Conservation (phyloP, 805 yeast genomes). For the Cyberlindnera nakhonratchasimensis region DNA sequence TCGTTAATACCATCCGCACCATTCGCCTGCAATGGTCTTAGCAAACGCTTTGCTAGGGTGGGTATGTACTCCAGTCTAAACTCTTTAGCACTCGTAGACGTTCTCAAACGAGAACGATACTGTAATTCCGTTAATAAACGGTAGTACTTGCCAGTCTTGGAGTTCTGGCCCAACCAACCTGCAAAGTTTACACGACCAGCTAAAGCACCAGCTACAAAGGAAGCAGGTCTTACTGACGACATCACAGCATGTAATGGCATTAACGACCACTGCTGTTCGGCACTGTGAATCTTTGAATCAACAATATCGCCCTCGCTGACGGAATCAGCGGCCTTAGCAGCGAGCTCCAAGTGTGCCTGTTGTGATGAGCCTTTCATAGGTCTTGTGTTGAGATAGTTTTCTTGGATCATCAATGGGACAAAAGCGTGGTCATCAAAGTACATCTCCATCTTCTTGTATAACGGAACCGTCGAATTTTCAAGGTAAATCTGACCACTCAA, state of each 20-base stretch:
- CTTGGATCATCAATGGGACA: constrained; percentile 94
- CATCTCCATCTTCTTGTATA: constrained; percentile 81
- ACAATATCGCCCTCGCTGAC: constrained; percentile 83
- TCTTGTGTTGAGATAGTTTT: constrained; percentile 71
- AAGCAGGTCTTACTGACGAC: constrained; percentile 81
- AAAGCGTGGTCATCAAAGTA: constrained; percentile 94
- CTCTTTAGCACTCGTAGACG: constrained; percentile 72
- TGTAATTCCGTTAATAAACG: constrained; percentile 84
- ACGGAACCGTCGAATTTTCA: constrained; percentile 45
- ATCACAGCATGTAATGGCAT: constrained; percentile 87
- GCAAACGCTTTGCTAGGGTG: constrained; percentile 50
- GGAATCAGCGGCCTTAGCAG: constrained; percentile 79
- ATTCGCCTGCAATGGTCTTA: constrained; percentile 51
- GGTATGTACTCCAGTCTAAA: constrained; percentile 77
- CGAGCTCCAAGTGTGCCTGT: constrained; percentile 54
- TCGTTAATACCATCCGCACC: constrained; percentile 64
- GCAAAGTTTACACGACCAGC: constrained; percentile 75
- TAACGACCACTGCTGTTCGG: constrained; percentile 92
- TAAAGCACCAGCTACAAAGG: constrained; percentile 67
- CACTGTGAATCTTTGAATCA: constrained; percentile 77
- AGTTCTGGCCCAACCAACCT: constrained; percentile 85
- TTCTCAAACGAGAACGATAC: constrained; percentile 77
- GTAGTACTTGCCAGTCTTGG: constrained; percentile 73
- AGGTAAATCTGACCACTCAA: constrained; percentile 60
- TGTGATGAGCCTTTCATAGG: constrained; percentile 48